phyloP scores from a whole-genome alignment of 768 basidiomycete genomes.

The Sarcomyxa edulis region DNA sequence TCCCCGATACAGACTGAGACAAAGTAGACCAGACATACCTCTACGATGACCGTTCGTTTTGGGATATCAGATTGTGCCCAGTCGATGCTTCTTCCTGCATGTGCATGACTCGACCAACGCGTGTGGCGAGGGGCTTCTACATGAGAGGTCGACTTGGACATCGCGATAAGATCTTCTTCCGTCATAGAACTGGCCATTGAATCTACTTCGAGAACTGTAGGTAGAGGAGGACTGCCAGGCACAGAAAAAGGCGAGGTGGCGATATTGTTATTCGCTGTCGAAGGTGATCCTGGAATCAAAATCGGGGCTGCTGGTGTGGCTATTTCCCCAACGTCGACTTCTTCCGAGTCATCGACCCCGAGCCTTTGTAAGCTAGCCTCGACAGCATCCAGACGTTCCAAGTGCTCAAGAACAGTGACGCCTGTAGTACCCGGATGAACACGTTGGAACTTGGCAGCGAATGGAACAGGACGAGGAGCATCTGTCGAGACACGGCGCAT shows the following conservation, averaged over 20 bases:
- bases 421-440: conserved; percentile 86
- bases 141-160: conserved; percentile 76
- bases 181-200: conserved; percentile 50
- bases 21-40: too few species aligned
- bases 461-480: conserved; percentile 70
- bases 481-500: conserved; percentile 61
- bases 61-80: conserved; percentile 39
- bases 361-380: conserved; percentile 75
- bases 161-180: conserved; percentile 65
- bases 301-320: conserved; percentile 9
- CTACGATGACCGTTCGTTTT: conserved; percentile 62
- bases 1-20: too few species aligned
- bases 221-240: conserved; percentile 56
- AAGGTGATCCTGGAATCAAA: conserved; percentile 3
- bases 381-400: conserved; percentile 80
- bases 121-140: conserved; percentile 40
- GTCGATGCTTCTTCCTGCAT: conserved; percentile 29
- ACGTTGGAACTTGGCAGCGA: conserved; percentile 77
- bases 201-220: conserved; percentile 52
- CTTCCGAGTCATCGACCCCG: conserved; percentile 46
- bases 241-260: conserved; percentile 46
- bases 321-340: conserved; percentile 63
- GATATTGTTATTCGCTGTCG: conserved; percentile 10
- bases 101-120: conserved; percentile 26
- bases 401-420: conserved; percentile 78